Evolutionary conservation across 208 protist species (phyloP).

Genomic region (Leishmania tarentolae): DNA sequence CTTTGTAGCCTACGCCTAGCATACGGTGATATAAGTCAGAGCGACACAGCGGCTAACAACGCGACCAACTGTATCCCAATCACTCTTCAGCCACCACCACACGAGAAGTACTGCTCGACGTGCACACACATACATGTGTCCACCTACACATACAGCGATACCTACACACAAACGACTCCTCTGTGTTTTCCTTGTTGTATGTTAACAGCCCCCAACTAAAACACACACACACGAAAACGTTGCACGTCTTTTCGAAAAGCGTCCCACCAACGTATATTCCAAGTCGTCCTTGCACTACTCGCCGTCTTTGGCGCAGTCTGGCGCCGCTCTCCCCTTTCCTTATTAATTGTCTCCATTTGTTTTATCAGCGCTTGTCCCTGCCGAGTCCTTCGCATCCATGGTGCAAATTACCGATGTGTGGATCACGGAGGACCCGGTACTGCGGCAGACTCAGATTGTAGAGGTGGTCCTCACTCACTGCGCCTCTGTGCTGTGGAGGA

Average conservation of each 20-base stretch:
- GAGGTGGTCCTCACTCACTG: constrained; percentile 64
- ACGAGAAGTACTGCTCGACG: neutral
- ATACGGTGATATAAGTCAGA: neutral
- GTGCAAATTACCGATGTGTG: constrained; percentile 32
- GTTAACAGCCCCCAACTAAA: too few relatives aligned
- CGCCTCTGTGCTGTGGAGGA: constrained; percentile 48
- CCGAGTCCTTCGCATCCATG: neutral
- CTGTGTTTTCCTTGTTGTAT: neutral
- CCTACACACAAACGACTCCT: neutral
- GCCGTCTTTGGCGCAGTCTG: neutral
- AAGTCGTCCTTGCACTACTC: neutral
- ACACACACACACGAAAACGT: too few relatives aligned
- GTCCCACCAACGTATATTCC: neutral
- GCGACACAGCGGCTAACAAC: neutral
- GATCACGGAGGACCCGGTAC: constrained; percentile 61
- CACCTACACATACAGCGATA: too few relatives aligned
- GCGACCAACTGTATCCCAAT: neutral
- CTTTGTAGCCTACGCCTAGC: neutral
- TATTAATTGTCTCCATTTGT: neutral
- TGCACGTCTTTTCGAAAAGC: neutral
- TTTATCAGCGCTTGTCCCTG: neutral
- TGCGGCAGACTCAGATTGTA: constrained; percentile 55
- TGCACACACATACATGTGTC: neutral
- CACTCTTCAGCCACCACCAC: neutral
- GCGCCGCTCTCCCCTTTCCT: neutral